Conservation (phyloP, 2,329 filamentous ascomycete species). For the Dendryphion nanum region DNA sequence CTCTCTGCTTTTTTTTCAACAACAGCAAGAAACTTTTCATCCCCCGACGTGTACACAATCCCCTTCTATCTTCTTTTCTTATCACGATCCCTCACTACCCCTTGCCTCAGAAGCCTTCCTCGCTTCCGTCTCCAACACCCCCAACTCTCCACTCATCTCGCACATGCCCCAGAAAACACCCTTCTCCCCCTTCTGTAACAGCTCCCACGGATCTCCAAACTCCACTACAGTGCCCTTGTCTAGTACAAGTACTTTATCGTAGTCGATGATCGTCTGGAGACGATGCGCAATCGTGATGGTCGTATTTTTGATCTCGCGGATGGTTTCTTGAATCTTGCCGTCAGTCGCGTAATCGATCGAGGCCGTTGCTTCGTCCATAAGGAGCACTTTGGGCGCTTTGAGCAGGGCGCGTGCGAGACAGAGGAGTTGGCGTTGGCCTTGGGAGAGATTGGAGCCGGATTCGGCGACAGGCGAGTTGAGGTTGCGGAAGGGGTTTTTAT, state of each 20-base stretch:
- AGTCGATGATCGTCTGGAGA: conserved; percentile 94
- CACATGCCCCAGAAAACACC: conserved; percentile 69
- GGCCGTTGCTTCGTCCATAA: conserved; percentile 98
- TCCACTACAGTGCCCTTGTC: conserved; percentile 87
- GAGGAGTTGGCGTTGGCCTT: conserved; percentile 91
- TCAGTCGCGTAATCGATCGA: conserved; percentile 97
- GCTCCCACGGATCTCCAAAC: conserved; percentile 83
- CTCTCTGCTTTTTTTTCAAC: too few species aligned
- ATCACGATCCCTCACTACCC: too few species aligned
- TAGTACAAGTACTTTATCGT: conserved; percentile 93
- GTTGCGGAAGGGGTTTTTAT: conserved; percentile 94
- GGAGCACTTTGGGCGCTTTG: conserved; percentile 86
- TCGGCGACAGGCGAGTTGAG: conserved; percentile 81
- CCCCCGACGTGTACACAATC: too few species aligned
- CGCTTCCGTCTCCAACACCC: conserved; percentile 57
- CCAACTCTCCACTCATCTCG: conserved; percentile 62
- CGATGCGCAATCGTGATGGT: conserved; percentile 97
- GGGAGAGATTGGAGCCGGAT: conserved; percentile 90
- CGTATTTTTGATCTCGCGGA: conserved; percentile 86
- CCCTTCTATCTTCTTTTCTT: too few species aligned
- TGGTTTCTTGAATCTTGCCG: conserved; percentile 92
- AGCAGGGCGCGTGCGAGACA: conserved; percentile 91
- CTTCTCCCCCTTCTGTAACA: conserved; percentile 61
- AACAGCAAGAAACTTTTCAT: too few species aligned
- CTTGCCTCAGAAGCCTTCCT: too few species aligned